Evolutionary conservation across 2,329 filamentous ascomycete genomes (phyloP).

Genomic region (Albophoma yamanashiensis): DNA sequence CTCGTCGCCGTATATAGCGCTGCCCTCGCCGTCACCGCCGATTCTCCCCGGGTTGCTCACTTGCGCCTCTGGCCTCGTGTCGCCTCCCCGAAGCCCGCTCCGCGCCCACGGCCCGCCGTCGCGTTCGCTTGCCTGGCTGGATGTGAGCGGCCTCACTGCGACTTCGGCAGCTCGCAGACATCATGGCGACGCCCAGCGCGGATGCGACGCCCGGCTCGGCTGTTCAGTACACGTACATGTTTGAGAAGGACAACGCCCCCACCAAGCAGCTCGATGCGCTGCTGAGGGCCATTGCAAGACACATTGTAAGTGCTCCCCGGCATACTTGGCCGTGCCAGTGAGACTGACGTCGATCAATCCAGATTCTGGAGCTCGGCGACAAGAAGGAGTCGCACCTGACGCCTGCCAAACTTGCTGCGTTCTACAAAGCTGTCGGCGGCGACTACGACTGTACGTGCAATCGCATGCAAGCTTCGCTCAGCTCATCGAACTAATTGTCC

Average conservation of each 20-base stretch:
- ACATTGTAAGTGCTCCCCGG: slow-evolving; percentile 51
- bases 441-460: slow-evolving; percentile 55
- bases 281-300: slow-evolving; percentile 54
- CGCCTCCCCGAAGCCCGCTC: neutral
- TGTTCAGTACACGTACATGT: slow-evolving; percentile 54
- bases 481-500: neutral
- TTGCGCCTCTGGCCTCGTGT: neutral
- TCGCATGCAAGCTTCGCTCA: neutral
- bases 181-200: slow-evolving; percentile 13
- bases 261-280: slow-evolving; percentile 57
- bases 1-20: neutral
- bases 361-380: slow-evolving; percentile 51
- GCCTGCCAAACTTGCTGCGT: slow-evolving; percentile 62
- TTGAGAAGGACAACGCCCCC: slow-evolving; percentile 56
- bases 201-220: slow-evolving; percentile 12
- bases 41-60: neutral
- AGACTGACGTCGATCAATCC: neutral
- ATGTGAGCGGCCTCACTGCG: neutral
- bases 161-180: neutral
- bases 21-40: neutral
- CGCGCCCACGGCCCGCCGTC: neutral
- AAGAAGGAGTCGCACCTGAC: slow-evolving; percentile 41
- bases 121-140: neutral
- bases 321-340: neutral
- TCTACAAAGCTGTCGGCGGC: slow-evolving; percentile 65